Conservation (phyloP, 768 basidiomycete species). For the Saitozyma sp. region DNA sequence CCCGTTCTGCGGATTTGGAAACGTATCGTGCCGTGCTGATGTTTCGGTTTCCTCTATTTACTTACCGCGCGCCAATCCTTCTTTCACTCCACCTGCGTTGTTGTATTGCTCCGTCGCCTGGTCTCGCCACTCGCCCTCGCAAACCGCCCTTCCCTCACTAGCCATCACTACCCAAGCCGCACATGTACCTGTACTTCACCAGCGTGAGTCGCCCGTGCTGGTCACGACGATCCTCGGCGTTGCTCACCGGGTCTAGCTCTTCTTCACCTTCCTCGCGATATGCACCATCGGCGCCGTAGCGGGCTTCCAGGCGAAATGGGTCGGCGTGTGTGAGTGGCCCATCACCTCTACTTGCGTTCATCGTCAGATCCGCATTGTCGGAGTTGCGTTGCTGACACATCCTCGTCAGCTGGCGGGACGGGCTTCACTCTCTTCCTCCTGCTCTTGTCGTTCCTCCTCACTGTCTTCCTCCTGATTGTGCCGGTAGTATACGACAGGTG, state of each 20-base stretch:
- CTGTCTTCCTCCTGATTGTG: constrained; percentile 70
- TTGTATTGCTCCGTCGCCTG: not conserved
- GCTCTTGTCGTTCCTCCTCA: constrained; percentile 69
- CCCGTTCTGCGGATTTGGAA: too few species aligned
- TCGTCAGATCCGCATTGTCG: not conserved
- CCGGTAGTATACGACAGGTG: constrained; percentile 54
- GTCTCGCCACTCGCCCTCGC: not conserved
- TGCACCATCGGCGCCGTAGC: constrained; percentile 89
- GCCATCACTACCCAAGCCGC: constrained; percentile 20
- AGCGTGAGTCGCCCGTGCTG: constrained; percentile 13
- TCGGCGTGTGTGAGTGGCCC: constrained; percentile 82
- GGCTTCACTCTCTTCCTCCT: constrained; percentile 83
- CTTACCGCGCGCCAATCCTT: not conserved
- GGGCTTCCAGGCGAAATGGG: constrained; percentile 79
- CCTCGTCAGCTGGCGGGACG: constrained; percentile 75
- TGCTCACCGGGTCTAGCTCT: constrained; percentile 57
- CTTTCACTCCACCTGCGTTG: not conserved
- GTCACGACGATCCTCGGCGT: not conserved
- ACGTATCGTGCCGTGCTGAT: constrained; percentile 1
- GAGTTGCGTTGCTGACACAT: constrained; percentile 2
- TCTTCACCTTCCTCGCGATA: constrained; percentile 92
- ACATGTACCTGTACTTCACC: constrained; percentile 20
- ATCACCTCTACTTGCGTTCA: not conserved
- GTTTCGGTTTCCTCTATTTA: not conserved
- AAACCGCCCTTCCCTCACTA: not conserved